Evolutionary conservation across 192 early-diverging fungal species (phyloP), one percentile per base, ranked within the genome.

Genomic region (Mortierella antarctica): DNA sequence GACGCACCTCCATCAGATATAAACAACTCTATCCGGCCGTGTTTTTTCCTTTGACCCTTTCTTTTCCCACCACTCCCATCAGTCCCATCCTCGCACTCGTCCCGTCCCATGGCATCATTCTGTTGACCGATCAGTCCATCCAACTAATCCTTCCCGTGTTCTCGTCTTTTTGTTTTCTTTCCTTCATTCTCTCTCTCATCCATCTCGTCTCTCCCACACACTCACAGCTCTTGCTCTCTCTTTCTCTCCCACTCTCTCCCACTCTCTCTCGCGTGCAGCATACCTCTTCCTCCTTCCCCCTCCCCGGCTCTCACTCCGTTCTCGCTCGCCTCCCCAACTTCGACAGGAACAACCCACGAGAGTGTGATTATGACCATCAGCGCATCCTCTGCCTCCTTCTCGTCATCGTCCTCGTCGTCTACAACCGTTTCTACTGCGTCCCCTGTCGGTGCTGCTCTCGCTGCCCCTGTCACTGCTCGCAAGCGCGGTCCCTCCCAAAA

Each of bases 141-240:
- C 41, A 42, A 40, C 41, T 51, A 41, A 15, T 56, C 67, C 21
- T 50, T 63, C 48, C 31, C 46, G 20, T 31, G 10, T 48, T 56
- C 20, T 2, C 21, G 14, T 52, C 47, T 48, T 51, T 69, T 59
- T 59, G 12, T 68, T 50, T 56, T 52, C 45, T 0, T 59, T 59
- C 46, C 39, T 31, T 60, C 47, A 6, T 46, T 40, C n/a, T 58
- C 23, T 58, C 58, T 42, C 69, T 9, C 52, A 56, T 61, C 39
- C 18, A 13, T 14, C 40, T 44, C 12, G 40, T 42, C 51, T 13
- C 50, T 40, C 31, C 31, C 31, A 31, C 20, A 39, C 12, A 20
- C 7, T 47, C 20, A 12, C 13, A 6, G 42, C 44, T 46, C 15
- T 20, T 31, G 13, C 62, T 51, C 48, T 14, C 50, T 53, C 39